Evolutionary conservation across 2,329 filamentous ascomycete genomes (phyloP), one percentile per base, ranked within the genome.

Genomic region (Teratosphaeriaceae sp.): DNA sequence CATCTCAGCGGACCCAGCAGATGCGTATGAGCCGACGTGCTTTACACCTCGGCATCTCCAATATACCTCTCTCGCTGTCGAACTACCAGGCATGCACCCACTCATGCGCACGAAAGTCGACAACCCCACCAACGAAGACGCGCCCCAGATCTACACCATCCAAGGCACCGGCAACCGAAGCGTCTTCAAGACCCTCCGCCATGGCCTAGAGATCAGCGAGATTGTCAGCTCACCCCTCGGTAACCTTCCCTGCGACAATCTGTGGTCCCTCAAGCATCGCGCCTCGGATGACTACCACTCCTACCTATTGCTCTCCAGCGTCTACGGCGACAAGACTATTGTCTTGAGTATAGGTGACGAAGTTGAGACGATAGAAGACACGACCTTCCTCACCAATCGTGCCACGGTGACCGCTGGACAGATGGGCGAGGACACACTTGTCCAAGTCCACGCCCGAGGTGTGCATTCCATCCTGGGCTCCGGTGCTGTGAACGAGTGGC

Each of bases 261-360:
- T 98, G 3, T 99, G 92, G 90, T 96, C 92, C 0, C 88, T 94
- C 1, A 96, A 95, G 63, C 71, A 94, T 36, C 84, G 80, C 27
- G 79, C 80, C 16, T 76, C 78, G 15, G 90, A 97, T 54, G 79
- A 90, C 54, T 94, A 83, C 51, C 90, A 98, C 65, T 84, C 88
- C 0, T 96, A 97, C 59, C 95, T 98, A 47, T 79, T 98, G n/a
- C 74, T 99, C 4, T 94, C 50, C 44, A 56, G 51, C 34, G 48
- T 40, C 20, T 60, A 61, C 30, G 55, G 54, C 31, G 58, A 62
- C 38, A 48, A 82, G 22, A 98, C 92, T 0, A 73, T 97, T 11
- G 89, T 97, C 1, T 73, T 98, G 13, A 94, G 88, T 58, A 96
- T 98, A 51, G 92, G 90, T 3, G 92, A 98, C 62, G 95, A 89